Evolutionary conservation across 441 rosid genomes (phyloP).

Genomic region (Pelargonium myrrhifolium): DNA sequence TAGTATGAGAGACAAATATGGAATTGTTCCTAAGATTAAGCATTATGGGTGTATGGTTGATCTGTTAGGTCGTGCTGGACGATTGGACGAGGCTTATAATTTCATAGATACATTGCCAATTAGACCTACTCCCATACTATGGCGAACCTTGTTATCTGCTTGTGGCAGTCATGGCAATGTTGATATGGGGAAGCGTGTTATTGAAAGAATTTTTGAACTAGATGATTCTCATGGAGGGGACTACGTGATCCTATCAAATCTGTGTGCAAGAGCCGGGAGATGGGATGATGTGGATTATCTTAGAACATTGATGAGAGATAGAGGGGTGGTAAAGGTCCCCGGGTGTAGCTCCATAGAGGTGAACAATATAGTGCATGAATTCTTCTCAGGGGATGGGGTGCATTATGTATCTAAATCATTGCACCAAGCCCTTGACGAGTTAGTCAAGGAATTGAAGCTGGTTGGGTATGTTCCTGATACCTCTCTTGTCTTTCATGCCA

Average conservation of each 20-base stretch:
- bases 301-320: slow-evolving; percentile 52
- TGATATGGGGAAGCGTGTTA: slow-evolving; percentile 48
- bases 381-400: slow-evolving; percentile 71
- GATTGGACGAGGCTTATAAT: slow-evolving; percentile 45
- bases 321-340: slow-evolving; percentile 57
- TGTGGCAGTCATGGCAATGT: slow-evolving; percentile 52
- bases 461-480: slow-evolving; percentile 59
- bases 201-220: slow-evolving; percentile 43
- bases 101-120: slow-evolving; percentile 55
- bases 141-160: slow-evolving; percentile 73
- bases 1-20: slow-evolving; percentile 34
- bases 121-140: slow-evolving; percentile 52
- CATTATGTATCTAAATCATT: slow-evolving; percentile 26
- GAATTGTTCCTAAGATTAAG: slow-evolving; percentile 48
- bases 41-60: slow-evolving; percentile 85
- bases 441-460: slow-evolving; percentile 48
- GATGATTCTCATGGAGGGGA: slow-evolving; percentile 76
- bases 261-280: slow-evolving; percentile 56
- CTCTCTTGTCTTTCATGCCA: slow-evolving; percentile 43
- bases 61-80: slow-evolving; percentile 71
- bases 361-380: slow-evolving; percentile 63
- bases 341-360: slow-evolving; percentile 76
- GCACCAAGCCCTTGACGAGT: slow-evolving; percentile 37
- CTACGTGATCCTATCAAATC: slow-evolving; percentile 64
- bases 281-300: slow-evolving; percentile 58